Base-by-base conservation (phyloP, 73 alveolate species). In the Paraurostyla sp. region DNA sequence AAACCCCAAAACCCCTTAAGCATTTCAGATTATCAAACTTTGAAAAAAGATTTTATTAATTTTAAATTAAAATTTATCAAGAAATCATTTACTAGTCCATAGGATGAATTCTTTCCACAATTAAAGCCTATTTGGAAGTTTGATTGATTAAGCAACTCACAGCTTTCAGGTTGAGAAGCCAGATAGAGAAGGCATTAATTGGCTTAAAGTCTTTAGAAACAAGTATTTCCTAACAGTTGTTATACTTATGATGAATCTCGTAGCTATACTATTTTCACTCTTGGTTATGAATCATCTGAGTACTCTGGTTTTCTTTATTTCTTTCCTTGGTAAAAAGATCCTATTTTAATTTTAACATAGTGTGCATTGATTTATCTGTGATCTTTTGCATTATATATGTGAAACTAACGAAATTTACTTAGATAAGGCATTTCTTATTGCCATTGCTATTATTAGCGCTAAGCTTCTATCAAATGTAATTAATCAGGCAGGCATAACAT, bases 71-170 rank as follows among this genome's bases (percentile, higher is more conserved):
- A n/a, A n/a, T n/a, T n/a, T n/a, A n/a, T n/a, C n/a, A n/a, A n/a
- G n/a, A n/a, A n/a, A n/a, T n/a, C n/a, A n/a, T n/a, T n/a, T n/a
- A n/a, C n/a, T n/a, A n/a, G n/a, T n/a, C n/a, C n/a, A n/a, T n/a
- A n/a, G n/a, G 69, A 52, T 52, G 69, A 52, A 52, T n/a, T 52
- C 69, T n/a, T 52, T 52, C 33, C 69, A 52, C 30, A 52, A 52
- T 35, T 35, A 52, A 35, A 52, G 69, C 33, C 69, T 52, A 6
- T n/a, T 52, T 9, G 69, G 69, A 9, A 52, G 69, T 52, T 52
- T 52, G 30, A 6, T 52, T 6, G 69, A 52, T 52, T 9, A 25
- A 52, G 69, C 69, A 11, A 16, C n/a, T 35, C 69, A 52, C 33
- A 52, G 69, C 23, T 52, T 52, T n/a, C 69, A 52, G 13, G 11